Base-by-base conservation (phyloP, 2,329 filamentous ascomycete genomes). In the Verticillium tricorpus region DNA sequence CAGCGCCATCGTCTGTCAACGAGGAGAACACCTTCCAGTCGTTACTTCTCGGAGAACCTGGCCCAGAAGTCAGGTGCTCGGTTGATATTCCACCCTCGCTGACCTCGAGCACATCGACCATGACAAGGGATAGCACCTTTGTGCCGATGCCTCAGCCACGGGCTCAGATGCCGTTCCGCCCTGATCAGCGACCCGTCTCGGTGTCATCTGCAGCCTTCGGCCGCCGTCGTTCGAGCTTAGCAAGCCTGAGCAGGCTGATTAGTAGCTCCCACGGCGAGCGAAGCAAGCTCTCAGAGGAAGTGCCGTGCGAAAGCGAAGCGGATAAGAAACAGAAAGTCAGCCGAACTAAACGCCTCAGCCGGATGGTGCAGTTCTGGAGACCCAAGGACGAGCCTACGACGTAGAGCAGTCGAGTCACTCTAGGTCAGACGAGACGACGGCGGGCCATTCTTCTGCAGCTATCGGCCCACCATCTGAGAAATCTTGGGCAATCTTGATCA, bases 311-410 rank as follows among this genome's bases (percentile, higher is more conserved):
- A 55, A 79, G 76, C 50, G 82, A 87, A n/a, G 70, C 77, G 0
- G 84, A 85, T 35, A 85, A 84, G 69, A 84, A 82, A 78, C 67
- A 72, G 8, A 87, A 86, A 72, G 70, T 68, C 28, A 91, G 88
- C 79, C 90, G 87, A 72, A 80, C 85, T 40, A 90, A 87, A 72
- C 84, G 89, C 34, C 76, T 93, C 40, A 89, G 90, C 71, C 88
- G 89, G 59, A 82, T 93, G 78, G 87, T 92, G 82, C 87, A 89
- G 68, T 93, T 93, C 73, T 93, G 89, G 89, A 91, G 89, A 75
- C 79, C 81, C 11, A 86, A 82, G 69, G 82, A 82, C 64, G 72
- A 77, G 40, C n/a, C 54, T 8, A n/a, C 14, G 54, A 25, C 45
- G 45, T 52, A 52, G 45, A 22, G 45, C n/a, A 25, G n/a, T 52